These are phyloP conservation scores for Phytophthora brassicae DNA, from an alignment of 352 stramenopile species.

Conservation along the genomic window DNA sequence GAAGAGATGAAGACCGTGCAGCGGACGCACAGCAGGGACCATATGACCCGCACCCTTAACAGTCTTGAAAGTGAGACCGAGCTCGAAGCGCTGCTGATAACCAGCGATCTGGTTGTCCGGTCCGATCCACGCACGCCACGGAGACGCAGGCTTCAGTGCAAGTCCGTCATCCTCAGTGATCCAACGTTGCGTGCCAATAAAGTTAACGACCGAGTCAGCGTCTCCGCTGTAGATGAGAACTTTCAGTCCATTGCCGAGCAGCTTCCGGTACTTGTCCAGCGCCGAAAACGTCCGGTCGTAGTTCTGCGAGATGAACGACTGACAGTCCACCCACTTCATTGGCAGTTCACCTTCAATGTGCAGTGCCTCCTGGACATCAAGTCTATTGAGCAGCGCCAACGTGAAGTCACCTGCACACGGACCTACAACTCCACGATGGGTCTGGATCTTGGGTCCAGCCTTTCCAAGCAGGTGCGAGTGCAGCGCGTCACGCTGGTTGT, in stretches of 20 bases:
- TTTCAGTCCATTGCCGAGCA: constrained; percentile 48
- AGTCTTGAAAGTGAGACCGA: constrained; percentile 84
- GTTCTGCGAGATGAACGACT: constrained; percentile 44
- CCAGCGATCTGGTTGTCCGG: constrained; percentile 79
- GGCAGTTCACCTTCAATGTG: constrained; percentile 49
- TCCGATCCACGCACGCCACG: constrained; percentile 58
- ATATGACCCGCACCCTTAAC: constrained; percentile 92
- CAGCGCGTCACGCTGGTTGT: constrained; percentile 45
- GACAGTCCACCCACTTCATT: constrained; percentile 62
- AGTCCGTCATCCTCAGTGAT: constrained; percentile 52
- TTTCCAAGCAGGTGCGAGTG: constrained; percentile 37
- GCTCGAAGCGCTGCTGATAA: constrained; percentile 79
- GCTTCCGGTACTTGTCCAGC: constrained; percentile 62
- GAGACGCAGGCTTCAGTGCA: constrained; percentile 36
- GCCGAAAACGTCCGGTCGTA: constrained; percentile 52
- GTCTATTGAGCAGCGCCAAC: constrained; percentile 45
- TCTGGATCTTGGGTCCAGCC: constrained; percentile 30
- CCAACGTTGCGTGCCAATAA: constrained; percentile 85
- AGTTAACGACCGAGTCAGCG: constrained; percentile 73
- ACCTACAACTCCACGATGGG: constrained; percentile 51
- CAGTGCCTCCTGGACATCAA: constrained; percentile 54
- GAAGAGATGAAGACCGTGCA: constrained; percentile 67
- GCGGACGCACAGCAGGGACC: constrained; percentile 65
- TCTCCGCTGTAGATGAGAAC: constrained; percentile 73
- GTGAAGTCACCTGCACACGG: constrained; percentile 65